These are phyloP conservation scores for Hypoxylon sp. DNA, from an alignment of 2,329 filamentous ascomycete genomes.

Conservation along the genomic window DNA sequence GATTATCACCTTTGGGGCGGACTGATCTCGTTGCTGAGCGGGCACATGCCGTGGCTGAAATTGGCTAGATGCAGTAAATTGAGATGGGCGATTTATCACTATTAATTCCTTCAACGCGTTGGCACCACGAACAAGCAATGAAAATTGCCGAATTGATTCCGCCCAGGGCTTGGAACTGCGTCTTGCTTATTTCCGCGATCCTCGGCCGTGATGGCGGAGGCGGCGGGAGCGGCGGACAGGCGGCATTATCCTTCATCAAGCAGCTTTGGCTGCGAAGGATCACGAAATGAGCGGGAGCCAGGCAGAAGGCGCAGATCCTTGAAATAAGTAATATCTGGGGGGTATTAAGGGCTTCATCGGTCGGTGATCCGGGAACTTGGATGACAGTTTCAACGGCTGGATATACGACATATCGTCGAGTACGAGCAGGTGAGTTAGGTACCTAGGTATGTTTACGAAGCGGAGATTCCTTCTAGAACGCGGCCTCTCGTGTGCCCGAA, in stretches of 20 bases:
- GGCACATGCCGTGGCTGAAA: not conserved
- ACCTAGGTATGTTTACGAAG: conserved; percentile 42
- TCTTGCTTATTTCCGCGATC: conserved; percentile 23
- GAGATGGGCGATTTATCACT: not conserved
- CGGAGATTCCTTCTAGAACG: conserved; percentile 37
- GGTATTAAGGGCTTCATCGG: conserved; percentile 4
- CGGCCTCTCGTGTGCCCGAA: conserved; percentile 12
- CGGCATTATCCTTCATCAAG: conserved; percentile 9
- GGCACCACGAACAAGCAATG: not conserved
- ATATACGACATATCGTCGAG: conserved; percentile 29
- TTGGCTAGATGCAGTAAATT: not conserved
- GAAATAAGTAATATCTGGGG: conserved; percentile 15
- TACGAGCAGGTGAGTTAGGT: not conserved
- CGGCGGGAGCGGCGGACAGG: conserved; percentile 23
- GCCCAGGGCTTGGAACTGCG: not conserved
- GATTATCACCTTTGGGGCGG: conserved; percentile 9
- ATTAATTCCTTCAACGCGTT: not conserved
- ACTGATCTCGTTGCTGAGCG: conserved; percentile 7
- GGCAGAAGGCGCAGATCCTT: conserved; percentile 32
- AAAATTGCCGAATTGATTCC: not conserved
- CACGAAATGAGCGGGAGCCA: conserved; percentile 9
- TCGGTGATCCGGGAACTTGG: conserved; percentile 29
- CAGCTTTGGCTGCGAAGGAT: not conserved
- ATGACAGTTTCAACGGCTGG: conserved; percentile 32
- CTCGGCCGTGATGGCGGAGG: conserved; percentile 23